A percentile compares a stretch with the other conserved stretches of the same genome.
phyloP scores from a whole-genome alignment of 208 protist genomes.

The Balamuthia mandrillaris region DNA sequence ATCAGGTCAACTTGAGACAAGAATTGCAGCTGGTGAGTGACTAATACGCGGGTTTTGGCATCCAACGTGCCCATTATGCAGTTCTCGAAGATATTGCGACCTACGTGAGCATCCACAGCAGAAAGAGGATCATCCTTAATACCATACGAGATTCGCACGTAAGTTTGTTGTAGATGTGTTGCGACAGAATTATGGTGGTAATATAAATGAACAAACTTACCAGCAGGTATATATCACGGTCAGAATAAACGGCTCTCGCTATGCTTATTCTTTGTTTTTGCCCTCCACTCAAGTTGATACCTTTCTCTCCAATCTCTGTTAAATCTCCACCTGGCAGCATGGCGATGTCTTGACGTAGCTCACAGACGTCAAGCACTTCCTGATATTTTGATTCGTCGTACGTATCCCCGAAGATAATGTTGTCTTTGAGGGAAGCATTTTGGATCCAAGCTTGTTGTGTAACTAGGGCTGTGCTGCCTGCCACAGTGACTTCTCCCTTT shows the following conservation, averaged over 20 bases:
- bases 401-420: slow-evolving; percentile 79
- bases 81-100: slow-evolving; percentile 70
- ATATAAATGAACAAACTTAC: background rate
- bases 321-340: slow-evolving; percentile 78
- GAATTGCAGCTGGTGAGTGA: slow-evolving; percentile 90
- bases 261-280: slow-evolving; percentile 70
- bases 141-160: background rate
- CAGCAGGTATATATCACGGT: slow-evolving; percentile 64
- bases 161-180: too few relatives aligned
- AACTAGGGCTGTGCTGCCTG: slow-evolving; percentile 71
- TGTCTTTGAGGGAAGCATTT: slow-evolving; percentile 77
- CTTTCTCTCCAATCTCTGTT: slow-evolving; percentile 84
- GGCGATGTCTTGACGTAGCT: slow-evolving; percentile 80
- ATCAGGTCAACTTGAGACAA: slow-evolving; percentile 77
- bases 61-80: slow-evolving; percentile 66
- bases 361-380: slow-evolving; percentile 65
- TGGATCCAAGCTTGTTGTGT: slow-evolving; percentile 80
- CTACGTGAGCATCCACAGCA: slow-evolving; percentile 73
- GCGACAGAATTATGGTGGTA: background rate
- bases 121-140: slow-evolving; percentile 67
- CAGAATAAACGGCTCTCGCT: slow-evolving; percentile 67
- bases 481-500: slow-evolving; percentile 23
- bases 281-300: slow-evolving; percentile 76
- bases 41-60: slow-evolving; percentile 82
- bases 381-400: slow-evolving; percentile 63